Conservation (phyloP, 2,329 filamentous ascomycete species). For the Fulvia fulva region DNA sequence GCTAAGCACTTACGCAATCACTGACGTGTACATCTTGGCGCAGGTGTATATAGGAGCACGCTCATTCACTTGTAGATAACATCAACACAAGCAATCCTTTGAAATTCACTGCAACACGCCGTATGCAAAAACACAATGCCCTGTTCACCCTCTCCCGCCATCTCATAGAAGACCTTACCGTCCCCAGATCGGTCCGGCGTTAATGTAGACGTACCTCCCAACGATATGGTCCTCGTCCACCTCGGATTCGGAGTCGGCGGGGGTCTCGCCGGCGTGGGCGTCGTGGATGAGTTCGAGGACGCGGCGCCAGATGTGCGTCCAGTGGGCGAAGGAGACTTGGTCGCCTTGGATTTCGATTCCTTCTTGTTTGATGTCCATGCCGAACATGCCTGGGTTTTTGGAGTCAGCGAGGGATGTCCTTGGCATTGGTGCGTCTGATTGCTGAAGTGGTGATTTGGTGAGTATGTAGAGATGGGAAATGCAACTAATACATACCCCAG, state of each 20-base stretch:
- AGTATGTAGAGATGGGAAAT: not conserved
- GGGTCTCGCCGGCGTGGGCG: constrained; percentile 44
- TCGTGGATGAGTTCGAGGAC: constrained; percentile 48
- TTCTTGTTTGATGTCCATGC: constrained; percentile 48
- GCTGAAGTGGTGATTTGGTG: constrained; percentile 1
- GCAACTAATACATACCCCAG: constrained; percentile 37
- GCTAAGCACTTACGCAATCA: no score
- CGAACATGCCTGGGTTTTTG: constrained; percentile 31
- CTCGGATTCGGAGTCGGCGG: constrained; percentile 38
- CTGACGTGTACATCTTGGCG: no score
- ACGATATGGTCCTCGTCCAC: constrained; percentile 43
- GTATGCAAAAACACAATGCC: constrained; percentile 39
- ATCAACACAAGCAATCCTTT: no score
- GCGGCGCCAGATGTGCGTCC: constrained; percentile 47
- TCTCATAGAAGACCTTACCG: constrained; percentile 50
- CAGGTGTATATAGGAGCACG: no score
- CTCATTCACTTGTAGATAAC: no score
- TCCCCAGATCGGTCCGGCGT: constrained; percentile 44
- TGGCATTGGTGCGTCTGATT: constrained; percentile 16
- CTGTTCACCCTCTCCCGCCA: constrained; percentile 44
- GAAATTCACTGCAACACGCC: no score
- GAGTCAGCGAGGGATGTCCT: constrained; percentile 11
- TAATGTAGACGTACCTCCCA: constrained; percentile 47
- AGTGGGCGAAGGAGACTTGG: constrained; percentile 42
- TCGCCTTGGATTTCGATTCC: constrained; percentile 47